Percentiles rank a stretch among this genome's conserved stretches.
Evolutionary conservation across 768 basidiomycete species (phyloP).

Genomic region (Pleurotus cornucopiae): DNA sequence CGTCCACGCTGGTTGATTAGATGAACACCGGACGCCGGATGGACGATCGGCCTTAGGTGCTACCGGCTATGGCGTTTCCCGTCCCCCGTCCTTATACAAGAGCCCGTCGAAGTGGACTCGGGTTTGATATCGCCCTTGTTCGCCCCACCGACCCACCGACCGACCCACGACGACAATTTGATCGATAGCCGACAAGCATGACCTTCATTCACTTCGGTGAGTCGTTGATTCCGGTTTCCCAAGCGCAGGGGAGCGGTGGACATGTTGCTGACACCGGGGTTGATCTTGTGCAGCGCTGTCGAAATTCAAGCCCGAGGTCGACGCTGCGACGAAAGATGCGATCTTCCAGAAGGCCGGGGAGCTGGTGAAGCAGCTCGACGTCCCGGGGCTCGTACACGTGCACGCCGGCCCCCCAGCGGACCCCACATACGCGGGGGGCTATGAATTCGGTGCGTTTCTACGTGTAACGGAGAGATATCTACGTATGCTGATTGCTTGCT

Average conservation of each 20-base stretch:
- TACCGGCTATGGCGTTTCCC: slow-evolving; percentile 7
- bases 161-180: background rate
- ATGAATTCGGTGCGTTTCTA: background rate
- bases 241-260: too few species aligned
- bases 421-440: background rate
- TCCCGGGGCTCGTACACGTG: slow-evolving; percentile 1
- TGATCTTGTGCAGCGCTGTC: background rate
- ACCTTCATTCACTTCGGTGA: slow-evolving; percentile 5
- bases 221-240: background rate
- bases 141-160: background rate
- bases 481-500: background rate
- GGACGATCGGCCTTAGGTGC: background rate
- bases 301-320: slow-evolving; percentile 1
- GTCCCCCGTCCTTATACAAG: background rate
- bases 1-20: too few species aligned
- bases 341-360: background rate
- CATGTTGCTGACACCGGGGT: too few species aligned
- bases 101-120: background rate
- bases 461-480: background rate
- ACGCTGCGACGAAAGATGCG: background rate
- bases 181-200: background rate
- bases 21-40: background rate
- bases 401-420: background rate
- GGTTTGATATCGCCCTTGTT: too few species aligned
- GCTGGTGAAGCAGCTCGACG: background rate